phyloP scores from a whole-genome alignment of 2,329 filamentous ascomycete genomes.

The Simplicillium aogashimaense region DNA sequence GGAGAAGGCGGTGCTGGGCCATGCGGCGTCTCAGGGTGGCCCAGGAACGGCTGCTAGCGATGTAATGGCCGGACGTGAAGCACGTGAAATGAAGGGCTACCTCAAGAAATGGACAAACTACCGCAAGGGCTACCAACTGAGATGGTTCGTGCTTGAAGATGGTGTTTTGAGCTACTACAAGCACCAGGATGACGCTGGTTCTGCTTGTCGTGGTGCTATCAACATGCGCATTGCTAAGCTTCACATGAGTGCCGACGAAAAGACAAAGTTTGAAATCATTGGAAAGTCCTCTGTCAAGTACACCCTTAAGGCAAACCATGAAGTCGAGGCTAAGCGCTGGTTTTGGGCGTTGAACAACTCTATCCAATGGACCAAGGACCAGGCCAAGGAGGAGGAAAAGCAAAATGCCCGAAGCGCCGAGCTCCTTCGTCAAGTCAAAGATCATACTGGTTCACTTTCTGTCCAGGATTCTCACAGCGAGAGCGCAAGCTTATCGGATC shows the following conservation, averaged over 20 bases:
- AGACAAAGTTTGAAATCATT: slow-evolving; percentile 94
- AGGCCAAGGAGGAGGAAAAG: slow-evolving; percentile 81
- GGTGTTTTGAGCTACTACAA: slow-evolving; percentile 98
- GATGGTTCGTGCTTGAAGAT: slow-evolving; percentile 97
- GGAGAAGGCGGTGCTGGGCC: slow-evolving; percentile 90
- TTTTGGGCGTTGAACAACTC: slow-evolving; percentile 99
- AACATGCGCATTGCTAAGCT: slow-evolving; percentile 96
- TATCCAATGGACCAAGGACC: slow-evolving; percentile 97
- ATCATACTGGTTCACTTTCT: slow-evolving; percentile 46
- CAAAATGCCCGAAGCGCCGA: slow-evolving; percentile 67
- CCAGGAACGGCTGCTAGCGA: slow-evolving; percentile 45
- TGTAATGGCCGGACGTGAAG: slow-evolving; percentile 67
- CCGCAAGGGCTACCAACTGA: slow-evolving; percentile 87
- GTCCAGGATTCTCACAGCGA: slow-evolving; percentile 39
- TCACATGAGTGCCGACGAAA: slow-evolving; percentile 94
- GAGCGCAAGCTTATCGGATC: slow-evolving; percentile 38
- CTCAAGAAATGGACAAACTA: slow-evolving; percentile 99
- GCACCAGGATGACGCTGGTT: slow-evolving; percentile 93
- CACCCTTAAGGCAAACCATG: slow-evolving; percentile 92
- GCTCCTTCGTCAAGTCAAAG: slow-evolving; percentile 67
- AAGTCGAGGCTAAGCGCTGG: slow-evolving; percentile 97
- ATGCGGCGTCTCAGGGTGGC: slow-evolving; percentile 47
- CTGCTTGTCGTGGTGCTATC: slow-evolving; percentile 92
- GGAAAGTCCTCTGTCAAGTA: slow-evolving; percentile 99
- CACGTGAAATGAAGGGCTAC: slow-evolving; percentile 95